Conservation (phyloP, 2,329 filamentous ascomycete species). For the Stromatinia cepivora region DNA sequence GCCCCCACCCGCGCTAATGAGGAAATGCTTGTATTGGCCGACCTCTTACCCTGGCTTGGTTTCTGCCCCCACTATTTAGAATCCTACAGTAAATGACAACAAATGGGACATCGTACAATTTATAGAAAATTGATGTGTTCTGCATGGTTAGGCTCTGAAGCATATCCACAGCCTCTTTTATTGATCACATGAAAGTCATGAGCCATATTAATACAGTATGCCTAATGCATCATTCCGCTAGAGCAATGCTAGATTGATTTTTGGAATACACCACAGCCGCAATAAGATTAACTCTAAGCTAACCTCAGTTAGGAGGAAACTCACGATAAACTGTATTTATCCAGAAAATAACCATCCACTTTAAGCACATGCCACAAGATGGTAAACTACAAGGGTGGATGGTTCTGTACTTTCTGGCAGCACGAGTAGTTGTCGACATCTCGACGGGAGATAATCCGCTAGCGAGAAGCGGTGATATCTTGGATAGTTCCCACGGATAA, state of each 20-base stretch:
- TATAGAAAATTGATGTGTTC: not conserved
- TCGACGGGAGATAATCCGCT: too few species aligned
- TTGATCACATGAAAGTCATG: not conserved
- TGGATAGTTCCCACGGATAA: too few species aligned
- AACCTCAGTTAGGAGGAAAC: too few species aligned
- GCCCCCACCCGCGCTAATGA: not conserved
- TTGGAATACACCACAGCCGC: too few species aligned
- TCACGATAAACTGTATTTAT: too few species aligned
- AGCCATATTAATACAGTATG: not conserved
- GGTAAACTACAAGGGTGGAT: too few species aligned
- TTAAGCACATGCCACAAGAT: too few species aligned
- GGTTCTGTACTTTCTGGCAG: too few species aligned
- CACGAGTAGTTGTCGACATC: too few species aligned
- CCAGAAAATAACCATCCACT: too few species aligned
- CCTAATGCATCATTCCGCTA: not conserved
- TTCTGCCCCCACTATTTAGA: not conserved
- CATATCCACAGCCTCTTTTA: not conserved
- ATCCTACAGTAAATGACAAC: not conserved
- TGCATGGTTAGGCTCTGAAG: not conserved
- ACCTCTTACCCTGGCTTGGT: not conserved
- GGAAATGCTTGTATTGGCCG: not conserved
- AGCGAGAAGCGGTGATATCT: too few species aligned
- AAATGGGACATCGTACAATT: not conserved
- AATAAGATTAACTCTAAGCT: not conserved
- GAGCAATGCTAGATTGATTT: too few species aligned